Percentiles rank a stretch among this genome's conserved stretches.
Conservation (phyloP, 176 grass and related monocot genomes). For the Hordeum marinum region DNA sequence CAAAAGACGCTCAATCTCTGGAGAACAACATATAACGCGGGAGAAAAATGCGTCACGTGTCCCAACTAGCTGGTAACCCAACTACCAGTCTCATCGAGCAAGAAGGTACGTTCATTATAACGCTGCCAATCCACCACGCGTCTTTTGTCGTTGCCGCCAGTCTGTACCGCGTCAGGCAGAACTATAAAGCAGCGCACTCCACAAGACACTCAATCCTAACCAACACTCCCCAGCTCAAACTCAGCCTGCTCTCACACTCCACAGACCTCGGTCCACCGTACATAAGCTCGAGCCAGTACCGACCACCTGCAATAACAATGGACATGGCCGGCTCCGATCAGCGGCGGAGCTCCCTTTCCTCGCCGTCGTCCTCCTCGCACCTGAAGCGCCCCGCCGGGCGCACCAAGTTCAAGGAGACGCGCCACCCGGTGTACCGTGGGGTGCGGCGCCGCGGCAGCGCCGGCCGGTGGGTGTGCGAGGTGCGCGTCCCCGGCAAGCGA, state of each 20-base stretch:
- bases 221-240: not conserved
- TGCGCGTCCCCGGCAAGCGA: constrained; percentile 56
- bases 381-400: constrained; percentile 64
- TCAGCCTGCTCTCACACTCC: not conserved
- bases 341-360: constrained; percentile 15
- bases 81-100: too few relatives aligned
- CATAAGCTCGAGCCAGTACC: not conserved
- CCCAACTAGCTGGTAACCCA: too few relatives aligned
- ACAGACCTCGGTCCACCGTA: not conserved
- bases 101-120: too few relatives aligned
- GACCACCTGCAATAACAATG: not conserved
- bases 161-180: not conserved
- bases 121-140: not conserved
- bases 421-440: constrained; percentile 78
- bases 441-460: constrained; percentile 50
- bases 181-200: not conserved
- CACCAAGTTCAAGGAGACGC: constrained; percentile 87
- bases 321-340: constrained; percentile 3
- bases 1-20: too few relatives aligned
- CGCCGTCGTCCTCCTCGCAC: not conserved
- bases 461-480: constrained; percentile 74
- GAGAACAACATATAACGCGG: not conserved
- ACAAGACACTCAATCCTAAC: not conserved
- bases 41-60: not conserved
- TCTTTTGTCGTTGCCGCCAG: not conserved